Percentiles rank a stretch among this genome's conserved stretches.
These are phyloP conservation scores for Rhizoctonia solani DNA, from an alignment of 1,284 basidiomycete genomes.

Conservation along the genomic window DNA sequence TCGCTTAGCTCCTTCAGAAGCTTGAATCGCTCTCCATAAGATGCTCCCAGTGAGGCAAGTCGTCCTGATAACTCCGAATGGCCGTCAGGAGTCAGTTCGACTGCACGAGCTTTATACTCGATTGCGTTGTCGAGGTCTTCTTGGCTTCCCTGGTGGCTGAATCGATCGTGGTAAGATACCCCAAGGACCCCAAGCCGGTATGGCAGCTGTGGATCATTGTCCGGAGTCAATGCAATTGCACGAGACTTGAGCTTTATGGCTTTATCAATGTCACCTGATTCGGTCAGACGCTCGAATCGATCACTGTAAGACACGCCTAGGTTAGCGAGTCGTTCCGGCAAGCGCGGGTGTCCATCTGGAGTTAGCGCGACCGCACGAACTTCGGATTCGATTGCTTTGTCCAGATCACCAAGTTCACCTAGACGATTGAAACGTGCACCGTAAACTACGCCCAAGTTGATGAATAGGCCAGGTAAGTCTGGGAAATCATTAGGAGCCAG, in stretches of 20 bases:
- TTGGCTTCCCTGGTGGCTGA: neutral
- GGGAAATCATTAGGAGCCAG: neutral
- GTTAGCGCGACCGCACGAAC: neutral
- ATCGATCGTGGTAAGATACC: neutral
- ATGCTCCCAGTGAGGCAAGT: neutral
- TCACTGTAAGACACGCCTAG: constrained; percentile 4
- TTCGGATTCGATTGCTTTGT: constrained; percentile 1
- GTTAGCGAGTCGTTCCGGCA: neutral
- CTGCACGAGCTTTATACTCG: neutral
- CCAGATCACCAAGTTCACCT: neutral
- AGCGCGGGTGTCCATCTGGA: neutral
- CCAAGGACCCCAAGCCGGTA: neutral
- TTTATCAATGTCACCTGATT: neutral
- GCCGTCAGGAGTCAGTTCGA: neutral
- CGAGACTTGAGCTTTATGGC: neutral
- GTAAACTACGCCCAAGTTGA: neutral
- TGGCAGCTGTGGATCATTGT: neutral
- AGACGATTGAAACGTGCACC: neutral
- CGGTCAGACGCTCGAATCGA: no score
- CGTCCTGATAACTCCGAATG: neutral
- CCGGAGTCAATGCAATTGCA: neutral
- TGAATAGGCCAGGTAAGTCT: neutral
- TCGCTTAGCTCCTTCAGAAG: neutral
- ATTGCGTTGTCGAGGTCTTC: neutral
- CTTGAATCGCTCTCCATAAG: neutral